phyloP scores from a whole-genome alignment of 2,329 filamentous ascomycete species.

The Venturia nashicola region DNA sequence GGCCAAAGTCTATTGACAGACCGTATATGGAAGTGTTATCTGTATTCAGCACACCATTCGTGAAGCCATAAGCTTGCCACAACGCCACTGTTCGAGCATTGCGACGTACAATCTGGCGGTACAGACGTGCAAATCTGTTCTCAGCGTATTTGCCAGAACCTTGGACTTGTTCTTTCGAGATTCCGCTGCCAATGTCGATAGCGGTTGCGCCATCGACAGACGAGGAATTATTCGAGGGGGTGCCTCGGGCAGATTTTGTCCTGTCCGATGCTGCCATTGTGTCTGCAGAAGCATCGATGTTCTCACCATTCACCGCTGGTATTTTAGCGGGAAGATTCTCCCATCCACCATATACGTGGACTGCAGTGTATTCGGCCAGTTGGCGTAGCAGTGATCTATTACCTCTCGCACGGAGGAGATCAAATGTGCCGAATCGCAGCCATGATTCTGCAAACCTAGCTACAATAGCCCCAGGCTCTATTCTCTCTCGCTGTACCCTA shows the following conservation, averaged over 20 bases:
- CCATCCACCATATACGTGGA: constrained; percentile 83
- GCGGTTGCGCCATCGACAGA: constrained; percentile 3
- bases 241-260: background rate
- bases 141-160: constrained; percentile 57
- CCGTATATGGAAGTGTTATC: constrained; percentile 92
- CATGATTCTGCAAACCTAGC: constrained; percentile 82
- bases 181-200: constrained; percentile 27
- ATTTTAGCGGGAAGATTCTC: constrained; percentile 58
- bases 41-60: constrained; percentile 95
- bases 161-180: constrained; percentile 49
- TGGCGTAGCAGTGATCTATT: constrained; percentile 63
- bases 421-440: constrained; percentile 91
- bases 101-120: constrained; percentile 71
- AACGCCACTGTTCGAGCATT: constrained; percentile 82
- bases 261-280: constrained; percentile 10
- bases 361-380: constrained; percentile 71
- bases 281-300: constrained; percentile 30
- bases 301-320: constrained; percentile 33
- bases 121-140: constrained; percentile 79
- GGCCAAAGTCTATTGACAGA: constrained; percentile 85
- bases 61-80: constrained; percentile 99
- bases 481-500: constrained; percentile 62
- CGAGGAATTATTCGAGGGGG: background rate
- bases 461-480: constrained; percentile 88
- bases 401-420: constrained; percentile 71